These are phyloP conservation scores for Ceratocystis eucalypticola DNA, from an alignment of 2,329 filamentous ascomycete genomes.

Conservation along the genomic window DNA sequence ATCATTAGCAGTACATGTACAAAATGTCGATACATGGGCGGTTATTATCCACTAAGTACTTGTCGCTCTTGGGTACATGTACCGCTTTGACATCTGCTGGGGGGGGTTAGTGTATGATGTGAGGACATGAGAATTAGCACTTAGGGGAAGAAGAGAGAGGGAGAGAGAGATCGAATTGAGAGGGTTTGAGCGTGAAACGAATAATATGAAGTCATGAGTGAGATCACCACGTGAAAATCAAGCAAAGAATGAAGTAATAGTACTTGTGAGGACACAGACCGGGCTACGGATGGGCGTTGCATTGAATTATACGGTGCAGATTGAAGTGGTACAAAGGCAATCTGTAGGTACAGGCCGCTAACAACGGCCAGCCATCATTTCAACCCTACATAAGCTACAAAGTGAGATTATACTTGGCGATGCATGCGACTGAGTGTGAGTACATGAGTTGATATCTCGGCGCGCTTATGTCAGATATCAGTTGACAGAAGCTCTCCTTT, in stretches of 20 bases:
- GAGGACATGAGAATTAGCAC: background rate
- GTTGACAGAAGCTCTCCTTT: background rate
- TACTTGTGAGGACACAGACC: background rate
- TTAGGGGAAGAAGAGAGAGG: background rate
- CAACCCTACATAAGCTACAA: background rate
- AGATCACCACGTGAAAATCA: background rate
- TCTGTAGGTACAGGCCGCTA: background rate
- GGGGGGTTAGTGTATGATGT: background rate
- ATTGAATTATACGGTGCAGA: background rate
- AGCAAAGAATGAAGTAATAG: background rate
- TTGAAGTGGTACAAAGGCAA: background rate
- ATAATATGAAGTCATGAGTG: background rate
- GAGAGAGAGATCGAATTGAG: background rate
- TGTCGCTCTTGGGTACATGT: background rate
- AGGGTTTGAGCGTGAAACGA: slow-evolving; percentile 3
- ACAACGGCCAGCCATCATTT: background rate
- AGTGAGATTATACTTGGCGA: too few species aligned
- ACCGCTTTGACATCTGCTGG: background rate
- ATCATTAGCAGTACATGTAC: background rate
- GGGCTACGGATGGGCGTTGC: background rate
- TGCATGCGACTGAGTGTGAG: background rate
- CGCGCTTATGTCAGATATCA: background rate
- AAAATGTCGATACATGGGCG: background rate
- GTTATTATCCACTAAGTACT: background rate
- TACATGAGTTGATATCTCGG: background rate